Evolutionary conservation across 805 yeast genomes (phyloP).

Genomic region (Cyberlindnera maclurae): DNA sequence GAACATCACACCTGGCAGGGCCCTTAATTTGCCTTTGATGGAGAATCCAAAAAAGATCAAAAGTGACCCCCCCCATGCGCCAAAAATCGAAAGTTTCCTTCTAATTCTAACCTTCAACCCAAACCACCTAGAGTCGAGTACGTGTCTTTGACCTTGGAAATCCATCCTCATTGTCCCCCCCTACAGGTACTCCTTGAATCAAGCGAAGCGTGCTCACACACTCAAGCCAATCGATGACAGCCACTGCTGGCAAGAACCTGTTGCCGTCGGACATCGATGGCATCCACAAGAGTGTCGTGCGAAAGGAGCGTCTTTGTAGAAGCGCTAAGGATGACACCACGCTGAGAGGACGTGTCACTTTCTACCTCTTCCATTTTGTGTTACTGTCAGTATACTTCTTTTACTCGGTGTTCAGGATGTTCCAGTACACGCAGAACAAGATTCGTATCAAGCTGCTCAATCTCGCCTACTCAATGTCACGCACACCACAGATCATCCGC

Average conservation of each 20-base stretch:
- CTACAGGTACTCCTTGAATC: background rate
- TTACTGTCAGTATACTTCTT: constrained; percentile 46
- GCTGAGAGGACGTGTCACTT: constrained; percentile 8
- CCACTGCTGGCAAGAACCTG: background rate
- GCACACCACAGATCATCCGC: constrained; percentile 79
- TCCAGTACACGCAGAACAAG: constrained; percentile 45
- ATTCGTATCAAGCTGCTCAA: constrained; percentile 50
- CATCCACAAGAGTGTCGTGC: background rate
- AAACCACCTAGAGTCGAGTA: too few species aligned
- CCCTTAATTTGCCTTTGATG: too few species aligned
- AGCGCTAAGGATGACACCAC: background rate
- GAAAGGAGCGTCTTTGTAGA: background rate
- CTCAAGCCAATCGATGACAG: background rate
- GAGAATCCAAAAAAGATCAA: too few species aligned
- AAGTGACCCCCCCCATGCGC: too few species aligned
- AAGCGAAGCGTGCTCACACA: too few species aligned
- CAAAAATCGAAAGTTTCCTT: too few species aligned
- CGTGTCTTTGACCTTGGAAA: too few species aligned
- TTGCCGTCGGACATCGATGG: background rate
- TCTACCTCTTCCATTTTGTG: constrained; percentile 17
- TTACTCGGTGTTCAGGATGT: constrained; percentile 48
- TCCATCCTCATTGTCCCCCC: background rate
- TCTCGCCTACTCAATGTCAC: constrained; percentile 59
- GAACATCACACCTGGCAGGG: too few species aligned
- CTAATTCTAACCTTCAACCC: too few species aligned